Percentiles rank a stretch among this genome's conserved stretches.
These are phyloP conservation scores for Ceratobasidium papillatum DNA, from an alignment of 1,284 basidiomycete genomes.

Conservation along the genomic window DNA sequence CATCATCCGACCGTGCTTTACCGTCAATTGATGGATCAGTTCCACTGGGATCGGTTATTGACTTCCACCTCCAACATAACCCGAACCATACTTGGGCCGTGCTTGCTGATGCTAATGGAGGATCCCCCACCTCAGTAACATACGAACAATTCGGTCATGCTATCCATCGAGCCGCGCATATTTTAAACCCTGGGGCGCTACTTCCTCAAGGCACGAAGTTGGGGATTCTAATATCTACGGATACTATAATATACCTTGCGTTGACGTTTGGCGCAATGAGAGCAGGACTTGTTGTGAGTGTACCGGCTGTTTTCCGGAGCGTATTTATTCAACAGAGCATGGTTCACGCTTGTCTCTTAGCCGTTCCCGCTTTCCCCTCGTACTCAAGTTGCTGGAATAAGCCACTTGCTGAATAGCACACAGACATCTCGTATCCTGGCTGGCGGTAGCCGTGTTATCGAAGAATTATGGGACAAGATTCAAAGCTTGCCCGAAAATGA, in stretches of 20 bases:
- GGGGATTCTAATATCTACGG: constrained; percentile 4
- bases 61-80: constrained; percentile 28
- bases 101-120: neutral
- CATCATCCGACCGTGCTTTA: constrained; percentile 37
- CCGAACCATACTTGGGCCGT: constrained; percentile 7
- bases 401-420: constrained; percentile 3
- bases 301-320: neutral
- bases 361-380: constrained; percentile 27
- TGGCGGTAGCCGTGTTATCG: constrained; percentile 1
- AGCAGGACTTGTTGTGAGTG: constrained; percentile 23
- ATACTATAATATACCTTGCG: constrained; percentile 16
- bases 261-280: constrained; percentile 28
- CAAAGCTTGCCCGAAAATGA: neutral
- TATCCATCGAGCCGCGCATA: constrained; percentile 29
- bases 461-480: neutral
- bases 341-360: neutral
- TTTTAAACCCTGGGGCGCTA: constrained; percentile 11
- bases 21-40: constrained; percentile 8
- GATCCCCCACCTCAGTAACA: neutral
- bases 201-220: constrained; percentile 22
- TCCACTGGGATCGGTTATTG: neutral
- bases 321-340: neutral
- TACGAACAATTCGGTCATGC: constrained; percentile 23
- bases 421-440: neutral
- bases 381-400: constrained; percentile 17